phyloP scores from a whole-genome alignment of 2,329 filamentous ascomycete genomes.

The Penicillium thymicola region DNA sequence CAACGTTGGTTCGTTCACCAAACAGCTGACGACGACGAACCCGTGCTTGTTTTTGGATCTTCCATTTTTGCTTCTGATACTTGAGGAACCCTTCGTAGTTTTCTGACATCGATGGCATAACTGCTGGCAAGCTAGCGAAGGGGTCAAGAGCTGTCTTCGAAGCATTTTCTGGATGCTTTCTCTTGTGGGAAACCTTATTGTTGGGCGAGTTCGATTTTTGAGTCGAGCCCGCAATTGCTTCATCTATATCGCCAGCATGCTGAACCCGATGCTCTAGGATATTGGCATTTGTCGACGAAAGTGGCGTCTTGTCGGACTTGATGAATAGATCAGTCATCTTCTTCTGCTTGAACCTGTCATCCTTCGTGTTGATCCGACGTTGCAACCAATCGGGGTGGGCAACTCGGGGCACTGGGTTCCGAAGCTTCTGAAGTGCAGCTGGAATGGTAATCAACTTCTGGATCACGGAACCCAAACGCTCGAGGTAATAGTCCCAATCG shows the following conservation, averaged over 20 bases:
- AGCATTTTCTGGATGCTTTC: conserved; percentile 68
- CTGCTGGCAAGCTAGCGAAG: conserved; percentile 74
- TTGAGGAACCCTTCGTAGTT: conserved; percentile 85
- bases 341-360: conserved; percentile 97
- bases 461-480: conserved; percentile 92
- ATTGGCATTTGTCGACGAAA: conserved; percentile 69
- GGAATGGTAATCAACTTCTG: conserved; percentile 99
- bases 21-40: conserved; percentile 85
- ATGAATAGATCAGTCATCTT: conserved; percentile 93
- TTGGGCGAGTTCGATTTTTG: conserved; percentile 64
- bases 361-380: conserved; percentile 86
- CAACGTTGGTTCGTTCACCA: conserved; percentile 69
- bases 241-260: conserved; percentile 68
- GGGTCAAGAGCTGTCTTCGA: conserved; percentile 66
- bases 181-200: conserved; percentile 58
- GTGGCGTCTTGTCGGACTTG: conserved; percentile 58
- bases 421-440: conserved; percentile 88
- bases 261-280: conserved; percentile 55
- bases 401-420: conserved; percentile 90
- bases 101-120: conserved; percentile 79
- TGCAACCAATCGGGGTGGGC: conserved; percentile 96
- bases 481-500: conserved; percentile 96
- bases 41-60: conserved; percentile 88
- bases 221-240: conserved; percentile 63
- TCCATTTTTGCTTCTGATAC: conserved; percentile 99